Percentiles rank a stretch among this genome's conserved stretches.
Conservation (phyloP, 2,329 filamentous ascomycete species). For the Lizonia empirigonia region DNA sequence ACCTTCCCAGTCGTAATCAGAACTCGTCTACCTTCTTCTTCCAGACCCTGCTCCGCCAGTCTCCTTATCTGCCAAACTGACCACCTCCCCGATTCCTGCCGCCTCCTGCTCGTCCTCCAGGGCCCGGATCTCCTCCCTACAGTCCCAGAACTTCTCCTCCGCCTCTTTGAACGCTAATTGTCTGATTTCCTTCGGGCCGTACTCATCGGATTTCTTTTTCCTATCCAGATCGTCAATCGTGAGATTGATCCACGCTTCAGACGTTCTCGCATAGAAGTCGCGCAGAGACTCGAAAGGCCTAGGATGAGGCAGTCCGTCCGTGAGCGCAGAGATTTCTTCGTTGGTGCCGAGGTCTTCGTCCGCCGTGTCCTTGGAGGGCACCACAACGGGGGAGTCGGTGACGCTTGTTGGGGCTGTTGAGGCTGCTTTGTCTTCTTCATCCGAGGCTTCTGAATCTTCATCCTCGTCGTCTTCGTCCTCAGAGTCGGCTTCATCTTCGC, state of each 20-base stretch:
- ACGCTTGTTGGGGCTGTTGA: constrained; percentile 61
- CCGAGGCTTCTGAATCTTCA: constrained; percentile 40
- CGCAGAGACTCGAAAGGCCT: constrained; percentile 87
- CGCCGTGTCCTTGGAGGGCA: constrained; percentile 26
- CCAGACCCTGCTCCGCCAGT: constrained; percentile 49
- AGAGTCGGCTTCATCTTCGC: constrained; percentile 52
- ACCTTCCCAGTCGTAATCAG: no score
- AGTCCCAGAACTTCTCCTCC: constrained; percentile 99
- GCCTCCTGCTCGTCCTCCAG: constrained; percentile 96
- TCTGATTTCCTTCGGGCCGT: constrained; percentile 80
- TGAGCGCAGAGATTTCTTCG: constrained; percentile 61
- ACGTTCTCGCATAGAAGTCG: constrained; percentile 90
- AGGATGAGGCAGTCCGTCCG: constrained; percentile 74
- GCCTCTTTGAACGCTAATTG: constrained; percentile 87
- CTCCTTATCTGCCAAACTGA: constrained; percentile 77
- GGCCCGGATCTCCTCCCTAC: constrained; percentile 86
- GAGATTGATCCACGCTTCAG: constrained; percentile 87
- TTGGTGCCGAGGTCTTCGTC: constrained; percentile 54
- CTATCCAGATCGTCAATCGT: constrained; percentile 70
- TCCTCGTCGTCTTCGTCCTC: constrained; percentile 57
- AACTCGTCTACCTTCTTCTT: constrained; percentile 41
- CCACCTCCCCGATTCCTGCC: constrained; percentile 91
- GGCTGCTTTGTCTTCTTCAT: constrained; percentile 58
- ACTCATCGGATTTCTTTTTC: constrained; percentile 63
- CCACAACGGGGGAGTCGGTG: constrained; percentile 29